Conservation (phyloP, 2,329 filamentous ascomycete genomes). For the Erysiphe pulchra region DNA sequence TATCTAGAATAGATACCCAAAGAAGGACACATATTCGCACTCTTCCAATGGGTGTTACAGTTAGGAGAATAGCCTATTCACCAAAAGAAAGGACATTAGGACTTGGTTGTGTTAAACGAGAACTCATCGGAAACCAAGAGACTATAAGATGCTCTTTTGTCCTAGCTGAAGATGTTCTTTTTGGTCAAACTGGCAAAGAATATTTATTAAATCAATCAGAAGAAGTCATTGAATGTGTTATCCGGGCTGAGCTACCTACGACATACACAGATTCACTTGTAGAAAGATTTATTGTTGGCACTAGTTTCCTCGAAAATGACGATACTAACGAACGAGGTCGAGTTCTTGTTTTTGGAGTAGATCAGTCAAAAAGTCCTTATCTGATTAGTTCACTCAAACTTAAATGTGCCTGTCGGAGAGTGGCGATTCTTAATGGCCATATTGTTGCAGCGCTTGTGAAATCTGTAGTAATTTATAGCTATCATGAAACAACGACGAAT, state of each 20-base stretch:
- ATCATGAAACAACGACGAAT: slow-evolving; percentile 27
- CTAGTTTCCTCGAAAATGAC: slow-evolving; percentile 31
- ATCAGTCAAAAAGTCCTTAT: slow-evolving; percentile 46
- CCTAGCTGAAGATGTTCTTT: slow-evolving; percentile 74
- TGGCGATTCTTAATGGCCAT: slow-evolving; percentile 48
- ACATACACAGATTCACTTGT: slow-evolving; percentile 26
- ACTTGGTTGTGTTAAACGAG: slow-evolving; percentile 59
- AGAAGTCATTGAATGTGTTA: slow-evolving; percentile 68
- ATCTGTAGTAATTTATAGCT: slow-evolving; percentile 40
- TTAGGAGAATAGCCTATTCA: slow-evolving; percentile 71
- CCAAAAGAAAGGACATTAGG: slow-evolving; percentile 57
- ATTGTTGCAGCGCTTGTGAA: slow-evolving; percentile 79
- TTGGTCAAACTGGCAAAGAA: slow-evolving; percentile 47
- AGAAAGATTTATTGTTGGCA: slow-evolving; percentile 80
- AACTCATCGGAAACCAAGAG: slow-evolving; percentile 46
- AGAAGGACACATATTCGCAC: slow-evolving; percentile 72
- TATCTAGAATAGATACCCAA: slow-evolving; percentile 61
- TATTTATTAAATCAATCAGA: slow-evolving; percentile 32
- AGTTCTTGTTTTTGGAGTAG: slow-evolving; percentile 65
- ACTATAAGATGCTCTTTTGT: slow-evolving; percentile 56
- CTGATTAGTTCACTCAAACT: slow-evolving; percentile 42
- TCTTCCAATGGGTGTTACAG: slow-evolving; percentile 53
- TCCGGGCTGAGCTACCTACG: slow-evolving; percentile 46
- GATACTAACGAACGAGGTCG: slow-evolving; percentile 35
- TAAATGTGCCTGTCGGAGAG: slow-evolving; percentile 55